These are phyloP conservation scores for Typha latifolia DNA, from an alignment of 176 grass and related monocot genomes.

Conservation along the genomic window DNA sequence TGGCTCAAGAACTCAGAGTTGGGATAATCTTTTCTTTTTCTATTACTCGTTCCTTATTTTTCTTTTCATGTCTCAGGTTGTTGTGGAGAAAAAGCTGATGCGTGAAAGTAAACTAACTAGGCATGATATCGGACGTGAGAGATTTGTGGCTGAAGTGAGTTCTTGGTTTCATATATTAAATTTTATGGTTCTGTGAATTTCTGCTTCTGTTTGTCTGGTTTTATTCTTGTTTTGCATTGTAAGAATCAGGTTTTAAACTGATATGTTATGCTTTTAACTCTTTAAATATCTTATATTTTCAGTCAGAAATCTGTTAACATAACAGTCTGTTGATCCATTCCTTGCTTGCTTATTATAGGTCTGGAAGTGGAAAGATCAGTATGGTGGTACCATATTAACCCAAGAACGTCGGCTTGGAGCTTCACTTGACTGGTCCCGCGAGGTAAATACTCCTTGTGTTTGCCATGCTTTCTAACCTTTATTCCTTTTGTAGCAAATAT, in stretches of 20 bases:
- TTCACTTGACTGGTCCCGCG: constrained; percentile 85
- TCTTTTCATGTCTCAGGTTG: constrained; percentile 39
- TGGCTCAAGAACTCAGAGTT: neutral
- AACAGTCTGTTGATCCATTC: constrained; percentile 12
- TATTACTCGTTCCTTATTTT: neutral
- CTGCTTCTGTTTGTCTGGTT: neutral
- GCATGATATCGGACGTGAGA: constrained; percentile 73
- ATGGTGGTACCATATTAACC: constrained; percentile 68
- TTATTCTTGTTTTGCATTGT: no score
- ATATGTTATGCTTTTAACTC: neutral
- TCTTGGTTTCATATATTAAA: neutral
- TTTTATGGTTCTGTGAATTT: neutral
- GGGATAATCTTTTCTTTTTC: neutral
- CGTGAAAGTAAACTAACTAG: constrained; percentile 72
- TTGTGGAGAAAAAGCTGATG: constrained; percentile 96
- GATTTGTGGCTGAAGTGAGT: constrained; percentile 67
- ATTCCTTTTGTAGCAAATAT: neutral
- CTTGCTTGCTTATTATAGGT: constrained; percentile 41
- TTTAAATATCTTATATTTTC: neutral
- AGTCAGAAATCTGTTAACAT: neutral
- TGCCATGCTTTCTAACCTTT: neutral
- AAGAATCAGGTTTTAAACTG: neutral
- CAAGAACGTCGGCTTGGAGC: constrained; percentile 83
- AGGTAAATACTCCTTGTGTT: constrained; percentile 31
- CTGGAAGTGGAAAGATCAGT: constrained; percentile 88